phyloP scores from a whole-genome alignment of 2,329 filamentous ascomycete genomes.

The Didymella segeticola region DNA sequence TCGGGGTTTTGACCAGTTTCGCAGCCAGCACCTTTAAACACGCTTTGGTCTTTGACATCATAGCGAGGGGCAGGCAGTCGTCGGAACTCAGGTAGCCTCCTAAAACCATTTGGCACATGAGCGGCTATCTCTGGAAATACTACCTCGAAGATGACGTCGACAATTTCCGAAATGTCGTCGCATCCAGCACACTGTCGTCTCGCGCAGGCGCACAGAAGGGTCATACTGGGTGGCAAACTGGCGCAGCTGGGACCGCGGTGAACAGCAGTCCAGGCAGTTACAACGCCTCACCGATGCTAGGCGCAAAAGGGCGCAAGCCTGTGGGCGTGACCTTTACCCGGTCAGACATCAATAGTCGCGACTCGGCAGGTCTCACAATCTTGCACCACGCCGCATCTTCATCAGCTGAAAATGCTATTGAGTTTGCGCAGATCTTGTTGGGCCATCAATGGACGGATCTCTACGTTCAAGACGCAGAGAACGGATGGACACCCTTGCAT shows the following conservation, averaged over 20 bases:
- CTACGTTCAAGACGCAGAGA: conserved; percentile 86
- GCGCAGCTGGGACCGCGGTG: conserved; percentile 40
- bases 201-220: conserved; percentile 63
- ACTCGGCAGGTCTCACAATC: conserved; percentile 80
- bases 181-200: conserved; percentile 67
- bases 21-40: conserved; percentile 78
- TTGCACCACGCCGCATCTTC: conserved; percentile 86
- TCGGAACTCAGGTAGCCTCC: conserved; percentile 60
- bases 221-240: conserved; percentile 44
- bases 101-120: conserved; percentile 70
- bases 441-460: conserved; percentile 84
- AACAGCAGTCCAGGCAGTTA: conserved; percentile 57
- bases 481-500: conserved; percentile 94
- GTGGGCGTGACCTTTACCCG: conserved; percentile 56
- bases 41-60: conserved; percentile 84
- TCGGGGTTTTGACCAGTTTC: conserved; percentile 56
- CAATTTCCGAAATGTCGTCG: conserved; percentile 87
- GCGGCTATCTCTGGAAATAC: conserved; percentile 93
- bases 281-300: conserved; percentile 54
- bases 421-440: conserved; percentile 80
- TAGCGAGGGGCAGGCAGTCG: conserved; percentile 77
- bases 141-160: conserved; percentile 99
- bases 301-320: conserved; percentile 44
- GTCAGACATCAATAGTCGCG: conserved; percentile 83
- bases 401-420: conserved; percentile 69